Percentiles rank a stretch among this genome's conserved stretches.
phyloP scores from a whole-genome alignment of 1,284 basidiomycete genomes.

The Microbotryum intermedium region DNA sequence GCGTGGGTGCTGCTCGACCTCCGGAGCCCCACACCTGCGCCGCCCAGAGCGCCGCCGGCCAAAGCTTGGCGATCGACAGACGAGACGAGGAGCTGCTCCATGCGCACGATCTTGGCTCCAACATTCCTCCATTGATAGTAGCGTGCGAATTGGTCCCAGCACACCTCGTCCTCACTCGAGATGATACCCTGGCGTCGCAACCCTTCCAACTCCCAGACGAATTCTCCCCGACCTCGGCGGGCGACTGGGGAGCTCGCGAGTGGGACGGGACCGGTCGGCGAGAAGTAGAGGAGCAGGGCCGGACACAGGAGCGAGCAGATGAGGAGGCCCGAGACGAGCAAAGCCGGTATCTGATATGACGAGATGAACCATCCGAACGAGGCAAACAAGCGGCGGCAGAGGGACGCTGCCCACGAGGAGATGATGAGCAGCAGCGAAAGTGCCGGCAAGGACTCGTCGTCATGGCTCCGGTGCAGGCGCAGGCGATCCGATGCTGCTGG shows the following conservation, averaged over 20 bases:
- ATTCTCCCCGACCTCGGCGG: constrained; percentile 15
- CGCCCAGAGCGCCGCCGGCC: constrained; percentile 35
- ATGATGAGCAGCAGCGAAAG: neutral
- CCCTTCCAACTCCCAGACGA: constrained; percentile 27
- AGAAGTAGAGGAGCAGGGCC: constrained; percentile 72
- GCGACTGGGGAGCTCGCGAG: constrained; percentile 14
- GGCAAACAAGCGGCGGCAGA: no score
- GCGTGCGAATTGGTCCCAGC: constrained; percentile 55
- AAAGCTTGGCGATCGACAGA: constrained; percentile 44
- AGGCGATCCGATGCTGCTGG: no score
- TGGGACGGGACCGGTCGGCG: constrained; percentile 34
- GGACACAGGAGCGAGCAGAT: constrained; percentile 94
- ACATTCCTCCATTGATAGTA: constrained; percentile 19
- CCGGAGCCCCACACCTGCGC: neutral
- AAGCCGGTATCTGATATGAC: constrained; percentile 83
- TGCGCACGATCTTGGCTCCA: constrained; percentile 57
- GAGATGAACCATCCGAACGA: constrained; percentile 39
- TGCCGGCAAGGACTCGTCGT: no score
- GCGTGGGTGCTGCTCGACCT: neutral
- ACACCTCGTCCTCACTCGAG: constrained; percentile 30
- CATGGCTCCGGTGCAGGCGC: no score
- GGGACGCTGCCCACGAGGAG: no score
- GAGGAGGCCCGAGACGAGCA: constrained; percentile 84
- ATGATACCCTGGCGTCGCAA: constrained; percentile 21
- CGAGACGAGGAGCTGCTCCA: constrained; percentile 64